Evolutionary conservation across 306 rosid species (phyloP).

Genomic region (Prunus mume): DNA sequence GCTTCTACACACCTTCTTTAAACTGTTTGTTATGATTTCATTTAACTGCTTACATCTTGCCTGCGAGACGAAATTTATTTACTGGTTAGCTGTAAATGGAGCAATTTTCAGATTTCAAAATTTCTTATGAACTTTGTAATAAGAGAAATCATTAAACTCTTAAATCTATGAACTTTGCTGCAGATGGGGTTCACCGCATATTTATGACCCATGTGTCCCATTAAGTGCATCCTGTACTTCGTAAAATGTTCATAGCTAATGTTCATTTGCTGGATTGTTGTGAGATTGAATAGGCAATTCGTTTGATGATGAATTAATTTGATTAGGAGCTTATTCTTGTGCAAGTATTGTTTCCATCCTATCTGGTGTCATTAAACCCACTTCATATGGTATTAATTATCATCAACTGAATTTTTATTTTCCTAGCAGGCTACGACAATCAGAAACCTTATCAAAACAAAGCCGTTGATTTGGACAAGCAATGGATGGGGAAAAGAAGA

Average conservation of each 20-base stretch:
- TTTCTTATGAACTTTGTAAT: too few relatives aligned
- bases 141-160: neutral
- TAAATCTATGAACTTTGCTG: neutral
- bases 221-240: too few relatives aligned
- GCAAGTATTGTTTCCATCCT: neutral
- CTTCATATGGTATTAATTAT: neutral
- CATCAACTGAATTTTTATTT: constrained; percentile 1
- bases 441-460: neutral
- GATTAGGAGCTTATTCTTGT: neutral
- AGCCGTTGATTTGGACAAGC: neutral
- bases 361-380: neutral
- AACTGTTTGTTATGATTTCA: neutral
- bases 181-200: neutral
- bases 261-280: too few relatives aligned
- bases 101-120: neutral
- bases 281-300: neutral
- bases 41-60: neutral
- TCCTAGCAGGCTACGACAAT: neutral
- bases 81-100: neutral
- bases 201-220: too few relatives aligned
- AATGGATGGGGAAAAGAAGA: neutral
- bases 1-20: neutral
- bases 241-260: too few relatives aligned
- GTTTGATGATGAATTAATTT: neutral
- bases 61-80: neutral